Evolutionary conservation across 805 yeast species (phyloP), one percentile per base, ranked within the genome.

Genomic region (Sporopachydermia lactativora): DNA sequence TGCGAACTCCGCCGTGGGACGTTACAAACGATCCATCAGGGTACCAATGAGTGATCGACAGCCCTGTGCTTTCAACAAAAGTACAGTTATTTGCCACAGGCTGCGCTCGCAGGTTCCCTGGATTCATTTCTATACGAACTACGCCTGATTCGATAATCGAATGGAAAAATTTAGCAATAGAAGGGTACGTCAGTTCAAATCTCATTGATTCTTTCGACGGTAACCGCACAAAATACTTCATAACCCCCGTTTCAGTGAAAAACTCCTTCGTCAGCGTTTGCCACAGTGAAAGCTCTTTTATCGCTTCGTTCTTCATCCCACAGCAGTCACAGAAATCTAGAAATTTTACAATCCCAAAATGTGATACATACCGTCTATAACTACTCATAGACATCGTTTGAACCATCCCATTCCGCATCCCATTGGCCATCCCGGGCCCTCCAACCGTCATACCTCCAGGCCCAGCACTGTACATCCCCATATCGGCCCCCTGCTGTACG

Each of bases 11-110:
- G 0, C 89, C 83, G 43, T 65, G 64, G 38, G 78, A 70, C 5
- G 72, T 68, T 5, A 81, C 74, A 48, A 69, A 68, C 2, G 88
- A 76, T 0, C 92, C 94, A 57, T 83, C 94, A 2, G 61, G 57
- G 52, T 75, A 81, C 55, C 70, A 65, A 47, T 67, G 70, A 14
- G 70, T 61, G 37, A 70, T 56, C 1, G 70, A 59, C 28, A 70
- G 62, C 36, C 73, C 60, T 8, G 73, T 64, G 38, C 77, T 68
- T 35, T 74, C 78, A 24, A 77, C 54, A 41, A 68, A 65, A 0
- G 75, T 68, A 3, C 70, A 64, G 0, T 77, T 77, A 45, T 71
- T 66, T 3, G 73, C 66, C 38, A 75, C 52, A 1, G 70, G 68
- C 43, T 70, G 71, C 4, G 79, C 75, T 28, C 71, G 62, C 18